These are phyloP conservation scores for Parastagonospora nodorum DNA, from an alignment of 2,329 filamentous ascomycete genomes.

Conservation along the genomic window DNA sequence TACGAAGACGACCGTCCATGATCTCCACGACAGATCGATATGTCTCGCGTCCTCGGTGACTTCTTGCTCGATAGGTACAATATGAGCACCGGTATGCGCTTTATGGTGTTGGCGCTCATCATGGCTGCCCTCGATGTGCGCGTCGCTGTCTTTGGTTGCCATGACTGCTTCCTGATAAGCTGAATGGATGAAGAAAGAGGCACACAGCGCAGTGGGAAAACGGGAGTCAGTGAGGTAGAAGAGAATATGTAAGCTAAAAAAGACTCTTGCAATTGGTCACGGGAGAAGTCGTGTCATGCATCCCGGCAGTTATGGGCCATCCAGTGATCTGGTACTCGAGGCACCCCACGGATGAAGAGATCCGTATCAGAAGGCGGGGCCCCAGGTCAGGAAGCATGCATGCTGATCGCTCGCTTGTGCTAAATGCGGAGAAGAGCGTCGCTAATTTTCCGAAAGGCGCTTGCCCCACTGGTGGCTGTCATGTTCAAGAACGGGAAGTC, in stretches of 20 bases:
- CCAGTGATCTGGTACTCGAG: neutral
- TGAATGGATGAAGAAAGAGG: neutral
- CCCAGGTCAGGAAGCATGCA: conserved; percentile 6
- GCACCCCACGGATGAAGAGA: conserved; percentile 7
- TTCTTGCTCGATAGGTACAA: conserved; percentile 36
- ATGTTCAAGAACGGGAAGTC: too few relatives aligned
- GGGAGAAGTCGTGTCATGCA: conserved; percentile 4
- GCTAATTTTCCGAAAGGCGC: neutral
- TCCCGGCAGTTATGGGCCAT: conserved; percentile 18
- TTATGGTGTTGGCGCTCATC: conserved; percentile 4
- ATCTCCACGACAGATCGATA: conserved; percentile 60
- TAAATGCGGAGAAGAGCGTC: neutral
- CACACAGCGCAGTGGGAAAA: neutral
- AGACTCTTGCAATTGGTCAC: neutral
- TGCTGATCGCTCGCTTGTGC: conserved; percentile 1
- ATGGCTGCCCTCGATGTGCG: conserved; percentile 18
- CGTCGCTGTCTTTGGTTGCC: conserved; percentile 22
- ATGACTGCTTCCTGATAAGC: conserved; percentile 8
- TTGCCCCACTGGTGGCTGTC: too few relatives aligned
- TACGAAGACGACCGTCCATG: conserved; percentile 58
- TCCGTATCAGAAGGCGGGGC: conserved; percentile 16
- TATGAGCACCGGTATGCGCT: conserved; percentile 12
- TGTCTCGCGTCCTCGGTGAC: conserved; percentile 42
- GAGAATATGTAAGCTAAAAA: neutral
- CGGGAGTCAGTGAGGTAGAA: neutral